Base-by-base conservation (phyloP, 2,329 filamentous ascomycete species). In the Alternaria arbusti region DNA sequence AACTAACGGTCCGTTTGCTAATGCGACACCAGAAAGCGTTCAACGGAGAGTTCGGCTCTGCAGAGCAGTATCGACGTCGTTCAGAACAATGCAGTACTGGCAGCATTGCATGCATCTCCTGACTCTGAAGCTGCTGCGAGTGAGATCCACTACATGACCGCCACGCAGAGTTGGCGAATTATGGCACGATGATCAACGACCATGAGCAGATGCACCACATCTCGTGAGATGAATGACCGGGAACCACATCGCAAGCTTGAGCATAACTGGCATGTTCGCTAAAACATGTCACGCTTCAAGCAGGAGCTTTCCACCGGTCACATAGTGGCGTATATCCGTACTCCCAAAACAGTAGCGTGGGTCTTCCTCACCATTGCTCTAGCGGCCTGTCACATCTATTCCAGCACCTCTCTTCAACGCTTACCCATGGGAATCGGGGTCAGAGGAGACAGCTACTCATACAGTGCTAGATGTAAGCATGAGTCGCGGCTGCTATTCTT, bases 401-500 rank as follows among this genome's bases (percentile, higher is more conserved):
- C 58, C 51, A 65, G 62, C 58, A 50, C 36, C 15, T 17, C 59
- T 47, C 32, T 28, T 20, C 43, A 58, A 63, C 55, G 57, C 45
- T 61, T 59, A 47, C 44, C 61, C 61, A 56, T 59, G 58, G 61
- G 57, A 55, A 44, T 52, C 55, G 59, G 64, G 56, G 45, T 61
- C 54, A 56, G 44, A 63, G 63, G 52, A 44, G n/a, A 51, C 25
- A 59, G 49, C 58, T 62, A 57, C 60, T 59, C 44, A 51, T 62
- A 46, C 59, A 23, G 45, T 60, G 47, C 26, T 45, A 60, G 46
- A 2, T 23, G 51, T 23, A 26, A 28, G 43, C 43, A 46, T 59
- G 51, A 61, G 47, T 64, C 65, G 65, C 58, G 54, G 54, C 17
- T 68, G 43, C 68, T 71, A 66, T 70, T 70, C 68, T 64, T 59